These are phyloP conservation scores for Lepidium sativum DNA, from an alignment of 345 rosid species.

Conservation along the genomic window DNA sequence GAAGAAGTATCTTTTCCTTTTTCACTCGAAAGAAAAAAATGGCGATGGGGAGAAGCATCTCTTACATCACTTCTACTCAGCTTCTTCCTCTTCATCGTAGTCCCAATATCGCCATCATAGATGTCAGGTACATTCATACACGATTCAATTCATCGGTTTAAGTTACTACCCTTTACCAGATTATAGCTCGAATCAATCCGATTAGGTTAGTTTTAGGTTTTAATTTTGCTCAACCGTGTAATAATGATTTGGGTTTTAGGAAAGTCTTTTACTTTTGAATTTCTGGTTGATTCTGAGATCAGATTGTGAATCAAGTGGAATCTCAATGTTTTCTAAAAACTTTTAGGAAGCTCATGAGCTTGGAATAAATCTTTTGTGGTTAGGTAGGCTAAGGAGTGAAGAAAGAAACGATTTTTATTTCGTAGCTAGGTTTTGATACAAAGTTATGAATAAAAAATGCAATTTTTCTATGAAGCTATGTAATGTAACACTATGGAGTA, in stretches of 20 bases:
- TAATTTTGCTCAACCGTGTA: background rate
- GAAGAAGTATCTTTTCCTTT: conserved; percentile 4
- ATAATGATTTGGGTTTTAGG: background rate
- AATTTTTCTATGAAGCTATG: too few relatives aligned
- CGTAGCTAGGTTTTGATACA: too few relatives aligned
- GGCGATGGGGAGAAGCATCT: conserved; percentile 75
- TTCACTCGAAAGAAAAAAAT: conserved; percentile 26
- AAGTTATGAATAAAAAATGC: too few relatives aligned
- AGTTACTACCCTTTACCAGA: background rate
- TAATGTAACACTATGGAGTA: background rate
- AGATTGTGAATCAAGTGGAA: too few relatives aligned
- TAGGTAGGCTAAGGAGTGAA: too few relatives aligned
- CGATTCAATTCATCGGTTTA: background rate
- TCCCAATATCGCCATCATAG: conserved; percentile 70
- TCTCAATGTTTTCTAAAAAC: too few relatives aligned
- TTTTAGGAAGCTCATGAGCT: too few relatives aligned
- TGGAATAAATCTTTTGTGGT: too few relatives aligned
- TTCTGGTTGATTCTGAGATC: background rate
- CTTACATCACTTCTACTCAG: conserved; percentile 71
- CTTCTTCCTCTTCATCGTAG: conserved; percentile 61
- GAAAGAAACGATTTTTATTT: too few relatives aligned
- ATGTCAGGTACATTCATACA: conserved; percentile 53
- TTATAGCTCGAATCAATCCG: background rate
- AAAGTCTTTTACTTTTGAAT: background rate
- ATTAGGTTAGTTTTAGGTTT: background rate